These are phyloP conservation scores for Zalaria sp. DNA, from an alignment of 2,329 filamentous ascomycete species.

Conservation along the genomic window DNA sequence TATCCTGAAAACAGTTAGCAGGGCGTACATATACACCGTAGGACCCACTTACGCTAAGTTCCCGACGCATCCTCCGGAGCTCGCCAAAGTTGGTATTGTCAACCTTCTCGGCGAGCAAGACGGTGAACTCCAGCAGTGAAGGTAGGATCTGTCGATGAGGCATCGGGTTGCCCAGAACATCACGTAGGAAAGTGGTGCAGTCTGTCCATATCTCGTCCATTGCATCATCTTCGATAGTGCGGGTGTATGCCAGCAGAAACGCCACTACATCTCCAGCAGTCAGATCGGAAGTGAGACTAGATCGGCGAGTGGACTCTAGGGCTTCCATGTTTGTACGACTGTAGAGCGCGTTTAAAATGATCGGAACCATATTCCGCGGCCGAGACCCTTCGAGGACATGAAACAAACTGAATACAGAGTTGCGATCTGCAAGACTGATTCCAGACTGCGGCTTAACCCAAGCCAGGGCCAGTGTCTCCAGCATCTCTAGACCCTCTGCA, in stretches of 20 bases:
- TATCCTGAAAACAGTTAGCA: slow-evolving; percentile 46
- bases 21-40: neutral
- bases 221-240: slow-evolving; percentile 84
- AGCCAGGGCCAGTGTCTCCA: slow-evolving; percentile 78
- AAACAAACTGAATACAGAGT: slow-evolving; percentile 68
- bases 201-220: slow-evolving; percentile 98
- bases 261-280: slow-evolving; percentile 72
- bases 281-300: slow-evolving; percentile 74
- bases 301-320: slow-evolving; percentile 66
- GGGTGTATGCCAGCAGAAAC: slow-evolving; percentile 82
- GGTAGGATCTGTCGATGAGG: slow-evolving; percentile 86
- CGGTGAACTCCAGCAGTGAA: slow-evolving; percentile 73
- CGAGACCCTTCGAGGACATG: slow-evolving; percentile 84
- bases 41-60: slow-evolving; percentile 56
- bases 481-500: slow-evolving; percentile 80
- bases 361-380: slow-evolving; percentile 82
- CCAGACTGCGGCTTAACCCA: slow-evolving; percentile 48
- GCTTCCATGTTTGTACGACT: slow-evolving; percentile 78
- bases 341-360: slow-evolving; percentile 91
- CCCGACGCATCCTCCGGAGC: slow-evolving; percentile 78
- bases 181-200: slow-evolving; percentile 78
- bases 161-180: slow-evolving; percentile 84
- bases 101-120: slow-evolving; percentile 83
- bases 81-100: slow-evolving; percentile 97
- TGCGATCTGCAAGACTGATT: slow-evolving; percentile 34